phyloP scores from a whole-genome alignment of 208 protist genomes.

The Lotmaria passim region DNA sequence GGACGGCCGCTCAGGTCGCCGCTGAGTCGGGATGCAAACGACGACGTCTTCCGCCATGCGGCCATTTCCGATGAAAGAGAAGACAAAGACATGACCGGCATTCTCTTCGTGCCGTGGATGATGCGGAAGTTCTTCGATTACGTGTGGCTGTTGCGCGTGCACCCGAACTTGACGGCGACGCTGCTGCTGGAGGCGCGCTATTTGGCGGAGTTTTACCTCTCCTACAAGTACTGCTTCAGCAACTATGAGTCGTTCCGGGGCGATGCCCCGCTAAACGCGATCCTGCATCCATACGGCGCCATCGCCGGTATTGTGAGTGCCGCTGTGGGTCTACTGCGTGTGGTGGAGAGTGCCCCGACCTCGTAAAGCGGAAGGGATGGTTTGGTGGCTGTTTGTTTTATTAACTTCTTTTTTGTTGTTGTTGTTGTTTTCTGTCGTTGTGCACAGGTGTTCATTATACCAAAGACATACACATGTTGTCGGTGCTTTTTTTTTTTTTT shows the following conservation, averaged over 20 bases:
- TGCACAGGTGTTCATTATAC: too few species aligned
- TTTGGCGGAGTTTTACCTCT: slow-evolving; percentile 74
- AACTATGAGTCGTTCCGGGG: slow-evolving; percentile 57
- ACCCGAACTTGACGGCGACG: slow-evolving; percentile 75
- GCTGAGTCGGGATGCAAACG: slow-evolving; percentile 7
- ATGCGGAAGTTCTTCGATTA: slow-evolving; percentile 84
- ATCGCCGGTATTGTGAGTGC: slow-evolving; percentile 75
- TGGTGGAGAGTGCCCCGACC: slow-evolving; percentile 73
- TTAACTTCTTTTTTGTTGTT: background rate
- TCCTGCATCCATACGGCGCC: slow-evolving; percentile 64
- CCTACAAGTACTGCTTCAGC: slow-evolving; percentile 85
- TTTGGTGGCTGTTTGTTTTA: background rate
- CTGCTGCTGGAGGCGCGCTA: slow-evolving; percentile 82
- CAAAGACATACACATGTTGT: too few species aligned
- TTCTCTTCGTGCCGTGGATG: slow-evolving; percentile 75
- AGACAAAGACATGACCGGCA: slow-evolving; percentile 23
- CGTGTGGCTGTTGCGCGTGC: slow-evolving; percentile 74
- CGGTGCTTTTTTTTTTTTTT: background rate
- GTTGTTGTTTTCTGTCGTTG: background rate
- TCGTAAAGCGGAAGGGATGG: slow-evolving; percentile 15
- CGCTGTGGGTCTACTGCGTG: slow-evolving; percentile 67
- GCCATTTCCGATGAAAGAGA: background rate
- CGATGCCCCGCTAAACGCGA: slow-evolving; percentile 61
- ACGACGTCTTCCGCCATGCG: background rate
- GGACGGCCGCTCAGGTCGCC: background rate